Evolutionary conservation across 169 alveolate genomes (phyloP).

Genomic region (Miamiensis avidus): DNA sequence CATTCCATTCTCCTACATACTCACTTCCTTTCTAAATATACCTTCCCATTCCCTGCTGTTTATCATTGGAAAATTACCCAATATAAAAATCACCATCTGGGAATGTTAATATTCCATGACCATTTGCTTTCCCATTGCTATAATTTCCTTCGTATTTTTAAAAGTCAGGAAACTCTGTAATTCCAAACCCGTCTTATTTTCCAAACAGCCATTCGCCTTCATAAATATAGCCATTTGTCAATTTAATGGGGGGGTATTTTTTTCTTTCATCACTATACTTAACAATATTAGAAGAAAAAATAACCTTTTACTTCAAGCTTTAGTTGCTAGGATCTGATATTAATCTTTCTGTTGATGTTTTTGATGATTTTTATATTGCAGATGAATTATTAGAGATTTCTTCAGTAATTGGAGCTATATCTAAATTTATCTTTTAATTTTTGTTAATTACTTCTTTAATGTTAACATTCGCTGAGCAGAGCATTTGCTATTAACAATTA

Average conservation of each 20-base stretch:
- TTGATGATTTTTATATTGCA: neutral
- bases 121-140: neutral
- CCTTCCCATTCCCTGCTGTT: slow-evolving; percentile 57
- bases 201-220: neutral
- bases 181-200: neutral
- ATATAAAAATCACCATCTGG: slow-evolving; percentile 45
- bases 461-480: no score
- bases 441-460: no score
- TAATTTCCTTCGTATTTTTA: neutral
- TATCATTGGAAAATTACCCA: slow-evolving; percentile 56
- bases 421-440: no score
- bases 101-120: neutral
- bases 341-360: neutral
- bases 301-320: neutral
- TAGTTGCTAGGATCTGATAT: neutral
- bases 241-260: neutral
- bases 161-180: neutral
- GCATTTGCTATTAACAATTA: no score
- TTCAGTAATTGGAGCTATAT: neutral
- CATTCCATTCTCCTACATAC: slow-evolving; percentile 71
- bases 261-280: neutral
- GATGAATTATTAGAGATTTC: neutral
- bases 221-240: neutral
- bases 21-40: slow-evolving; percentile 58
- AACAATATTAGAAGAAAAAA: neutral